Evolutionary conservation across 1,139 yeast genomes (phyloP).

Genomic region (Protomyces macrosporus): DNA sequence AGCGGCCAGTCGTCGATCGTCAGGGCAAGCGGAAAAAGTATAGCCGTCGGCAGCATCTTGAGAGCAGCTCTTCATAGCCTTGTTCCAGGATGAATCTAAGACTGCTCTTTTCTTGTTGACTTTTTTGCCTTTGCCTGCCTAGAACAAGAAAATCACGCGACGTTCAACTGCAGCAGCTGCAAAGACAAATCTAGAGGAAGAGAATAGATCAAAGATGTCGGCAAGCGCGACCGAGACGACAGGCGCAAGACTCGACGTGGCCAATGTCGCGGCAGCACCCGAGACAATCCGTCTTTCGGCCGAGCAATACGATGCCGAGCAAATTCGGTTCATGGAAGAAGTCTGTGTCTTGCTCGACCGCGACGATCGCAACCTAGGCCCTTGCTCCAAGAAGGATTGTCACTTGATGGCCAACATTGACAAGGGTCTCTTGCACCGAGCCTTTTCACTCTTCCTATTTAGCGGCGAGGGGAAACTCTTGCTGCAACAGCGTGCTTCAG

Average conservation of each 20-base stretch:
- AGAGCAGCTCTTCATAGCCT: too few relatives aligned
- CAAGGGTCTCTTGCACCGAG: constrained; percentile 83
- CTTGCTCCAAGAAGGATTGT: constrained; percentile 88
- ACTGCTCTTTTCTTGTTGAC: background rate
- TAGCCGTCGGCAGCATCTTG: background rate
- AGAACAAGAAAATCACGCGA: too few relatives aligned
- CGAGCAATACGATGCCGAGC: constrained; percentile 87
- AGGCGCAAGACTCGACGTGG: background rate
- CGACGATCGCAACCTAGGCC: constrained; percentile 80
- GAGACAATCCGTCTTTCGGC: constrained; percentile 42
- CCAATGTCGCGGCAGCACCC: background rate
- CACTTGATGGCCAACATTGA: constrained; percentile 86
- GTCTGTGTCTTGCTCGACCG: constrained; percentile 89
- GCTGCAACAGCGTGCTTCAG: constrained; percentile 90
- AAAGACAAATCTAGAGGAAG: background rate
- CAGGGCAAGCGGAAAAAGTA: background rate
- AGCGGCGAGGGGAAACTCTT: constrained; percentile 69
- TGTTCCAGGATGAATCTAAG: background rate
- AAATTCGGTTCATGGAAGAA: constrained; percentile 91
- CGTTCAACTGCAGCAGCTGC: too few relatives aligned
- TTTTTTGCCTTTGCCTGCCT: background rate
- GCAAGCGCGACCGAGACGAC: background rate
- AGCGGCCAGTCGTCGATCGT: background rate
- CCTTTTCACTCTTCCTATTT: constrained; percentile 88
- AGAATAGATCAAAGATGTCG: background rate